Base-by-base conservation (phyloP, 352 stramenopile genomes). In the Globisporangium nagaii region DNA sequence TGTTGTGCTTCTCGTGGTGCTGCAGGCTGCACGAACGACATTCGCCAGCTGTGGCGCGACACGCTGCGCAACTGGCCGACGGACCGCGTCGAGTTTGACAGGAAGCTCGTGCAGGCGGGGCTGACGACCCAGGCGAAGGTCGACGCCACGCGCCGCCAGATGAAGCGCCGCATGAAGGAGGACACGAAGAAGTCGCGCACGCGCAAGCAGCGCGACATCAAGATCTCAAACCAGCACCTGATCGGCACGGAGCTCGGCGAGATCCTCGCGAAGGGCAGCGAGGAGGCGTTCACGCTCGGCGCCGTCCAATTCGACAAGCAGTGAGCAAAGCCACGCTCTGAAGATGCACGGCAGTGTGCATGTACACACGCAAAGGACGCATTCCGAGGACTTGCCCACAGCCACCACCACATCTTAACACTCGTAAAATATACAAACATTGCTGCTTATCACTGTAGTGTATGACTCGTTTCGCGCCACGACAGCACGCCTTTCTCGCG, bases 201-300 rank as follows among this genome's bases (percentile, higher is more conserved):
- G 63, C 75, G 79, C 41, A 92, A 92, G 65, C 81, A 91, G 56
- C 81, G 84, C 37, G 78, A 94, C 55, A 94, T 94, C 58, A 94
- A 94, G 66, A 92, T 94, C 47, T 90, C 81, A 8, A 94, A 94
- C 68, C 79, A 90, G 60, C 84, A 94, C 68, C 71, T 94, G 34
- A 90, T 91, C 54, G 84, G 81, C 62, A 94, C 84, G 24, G 86
- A 90, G 45, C 81, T 94, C 19, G 84, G 84, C 27, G 78, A 94
- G 63, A 77, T 91, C 49, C 67, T 94, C 40, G 77, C 84, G 15
- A 90, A 90, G 63, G 84, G 84, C 32, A 63, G 73, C 25, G 71
- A 86, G 55, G 82, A 88, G 37, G 68, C 86, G 37, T 93, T 93
- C 39, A 91, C 80, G 27, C 79, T 94, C 61, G 84, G 84, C 60